Evolutionary conservation across 2,329 filamentous ascomycete genomes (phyloP), one percentile per base, ranked within the genome.

Genomic region (Talaromyces sp.): DNA sequence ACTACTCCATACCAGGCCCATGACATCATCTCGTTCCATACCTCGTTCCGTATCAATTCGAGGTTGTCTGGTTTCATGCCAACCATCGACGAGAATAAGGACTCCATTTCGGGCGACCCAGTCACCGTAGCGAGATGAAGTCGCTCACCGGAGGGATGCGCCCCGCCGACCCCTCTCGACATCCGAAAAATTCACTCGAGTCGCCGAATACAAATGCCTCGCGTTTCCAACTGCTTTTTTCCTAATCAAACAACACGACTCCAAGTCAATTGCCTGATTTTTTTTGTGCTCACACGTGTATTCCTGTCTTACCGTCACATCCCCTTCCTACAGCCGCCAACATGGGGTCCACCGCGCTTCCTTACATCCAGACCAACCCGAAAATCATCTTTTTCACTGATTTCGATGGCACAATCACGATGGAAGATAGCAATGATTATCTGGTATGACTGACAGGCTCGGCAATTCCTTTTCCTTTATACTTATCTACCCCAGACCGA

Each of bases 301-400:
- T 10, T 31, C 7, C n/a, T 10, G 24, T 29, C 17, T 7, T 14
- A 32, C 32, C 14, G 14, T 17, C 51, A 17, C 6, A 38, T 26
- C 11, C 35, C 26, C 10, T 5, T 51, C 7, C 3, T 10, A 27
- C 26, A 14, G 11, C 4, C 24, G 35, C 49, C 57, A 69, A 55
- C 52, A 76, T 76, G 73, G 68, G 67, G 13, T 69, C 71, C 29
- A 67, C 62, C 11, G 59, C 57, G 53, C 72, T 78, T 41, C 75
- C 75, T 24, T 77, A 77, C 27, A 71, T 81, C 67, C 71, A 75
- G 62, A 77, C 73, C 61, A 86, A 89, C 73, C 93, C 93, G 56
- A 89, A 91, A 78, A 90, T 91, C 81, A 93, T 99, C 81, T 97
- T 99, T 84, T 98, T 98, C 82, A 96, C 93, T 68, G 95, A 99